Evolutionary conservation across 257 asterid species (phyloP).

Genomic region (Solanum peruvianum): DNA sequence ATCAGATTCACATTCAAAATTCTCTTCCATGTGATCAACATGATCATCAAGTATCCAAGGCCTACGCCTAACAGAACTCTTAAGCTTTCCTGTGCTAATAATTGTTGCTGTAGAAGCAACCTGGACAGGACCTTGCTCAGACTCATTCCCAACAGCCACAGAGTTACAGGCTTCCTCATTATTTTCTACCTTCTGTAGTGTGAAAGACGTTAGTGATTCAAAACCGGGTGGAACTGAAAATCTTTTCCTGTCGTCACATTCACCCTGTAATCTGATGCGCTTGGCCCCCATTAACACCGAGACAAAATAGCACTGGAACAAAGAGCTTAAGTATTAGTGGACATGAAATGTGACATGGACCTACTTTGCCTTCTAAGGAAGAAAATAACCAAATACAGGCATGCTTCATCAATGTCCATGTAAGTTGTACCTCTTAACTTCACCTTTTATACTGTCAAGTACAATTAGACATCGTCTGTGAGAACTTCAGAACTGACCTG

Average conservation of each 20-base stretch:
- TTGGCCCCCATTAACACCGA: conserved; percentile 35
- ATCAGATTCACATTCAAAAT: conserved; percentile 16
- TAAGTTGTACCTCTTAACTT: neutral
- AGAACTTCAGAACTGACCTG: neutral
- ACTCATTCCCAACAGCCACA: conserved; percentile 7
- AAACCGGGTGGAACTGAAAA: conserved; percentile 80
- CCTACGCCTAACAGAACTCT: conserved; percentile 19
- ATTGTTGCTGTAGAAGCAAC: conserved; percentile 11
- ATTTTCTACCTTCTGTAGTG: conserved; percentile 23
- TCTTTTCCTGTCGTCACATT: neutral
- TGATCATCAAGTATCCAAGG: conserved; percentile 41
- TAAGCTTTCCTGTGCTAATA: conserved; percentile 22
- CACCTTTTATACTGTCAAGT: neutral
- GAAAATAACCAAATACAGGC: neutral
- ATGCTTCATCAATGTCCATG: neutral
- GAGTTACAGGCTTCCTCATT: conserved; percentile 6
- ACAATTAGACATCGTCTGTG: neutral
- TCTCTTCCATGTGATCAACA: conserved; percentile 8
- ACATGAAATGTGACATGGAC: neutral
- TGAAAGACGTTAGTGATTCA: conserved; percentile 44
- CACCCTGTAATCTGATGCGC: neutral
- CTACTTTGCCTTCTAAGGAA: neutral
- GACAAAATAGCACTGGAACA: neutral
- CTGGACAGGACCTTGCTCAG: conserved; percentile 1
- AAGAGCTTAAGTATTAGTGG: neutral